These are phyloP conservation scores for Colletotrichum limetticola DNA, from an alignment of 2,329 filamentous ascomycete genomes.

Conservation along the genomic window DNA sequence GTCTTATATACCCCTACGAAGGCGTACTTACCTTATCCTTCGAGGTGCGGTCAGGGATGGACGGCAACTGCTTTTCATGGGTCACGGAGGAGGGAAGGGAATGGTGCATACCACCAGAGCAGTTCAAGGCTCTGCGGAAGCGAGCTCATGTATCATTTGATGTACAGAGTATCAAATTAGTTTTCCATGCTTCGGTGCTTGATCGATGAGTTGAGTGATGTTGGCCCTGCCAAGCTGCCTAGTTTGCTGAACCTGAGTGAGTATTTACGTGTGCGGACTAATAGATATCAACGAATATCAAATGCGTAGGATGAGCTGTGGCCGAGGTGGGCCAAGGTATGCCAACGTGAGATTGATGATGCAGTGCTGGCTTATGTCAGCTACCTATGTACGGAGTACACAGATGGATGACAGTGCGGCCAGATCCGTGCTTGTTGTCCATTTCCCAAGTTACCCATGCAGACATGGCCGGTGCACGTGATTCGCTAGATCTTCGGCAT, in stretches of 20 bases:
- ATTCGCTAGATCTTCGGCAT: conserved; percentile 40
- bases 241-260: not conserved
- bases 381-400: not conserved
- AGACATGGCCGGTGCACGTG: conserved; percentile 32
- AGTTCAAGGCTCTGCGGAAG: not conserved
- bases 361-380: not conserved
- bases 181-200: not conserved
- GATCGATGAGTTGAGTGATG: not conserved
- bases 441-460: not conserved
- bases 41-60: conserved; percentile 32
- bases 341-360: not conserved
- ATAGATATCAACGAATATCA: no score
- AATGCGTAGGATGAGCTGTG: no score
- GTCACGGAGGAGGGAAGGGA: not conserved
- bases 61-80: conserved; percentile 18
- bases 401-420: no score
- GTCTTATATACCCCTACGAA: conserved; percentile 36
- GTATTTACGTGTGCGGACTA: no score
- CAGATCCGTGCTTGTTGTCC: not conserved
- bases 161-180: conserved; percentile 14
- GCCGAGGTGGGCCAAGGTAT: not conserved
- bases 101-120: conserved; percentile 23
- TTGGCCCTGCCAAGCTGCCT: not conserved
- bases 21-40: conserved; percentile 31
- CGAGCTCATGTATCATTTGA: conserved; percentile 25